phyloP scores from a whole-genome alignment of 371 early-diverging fungal species.

The Rhizopus delemar region DNA sequence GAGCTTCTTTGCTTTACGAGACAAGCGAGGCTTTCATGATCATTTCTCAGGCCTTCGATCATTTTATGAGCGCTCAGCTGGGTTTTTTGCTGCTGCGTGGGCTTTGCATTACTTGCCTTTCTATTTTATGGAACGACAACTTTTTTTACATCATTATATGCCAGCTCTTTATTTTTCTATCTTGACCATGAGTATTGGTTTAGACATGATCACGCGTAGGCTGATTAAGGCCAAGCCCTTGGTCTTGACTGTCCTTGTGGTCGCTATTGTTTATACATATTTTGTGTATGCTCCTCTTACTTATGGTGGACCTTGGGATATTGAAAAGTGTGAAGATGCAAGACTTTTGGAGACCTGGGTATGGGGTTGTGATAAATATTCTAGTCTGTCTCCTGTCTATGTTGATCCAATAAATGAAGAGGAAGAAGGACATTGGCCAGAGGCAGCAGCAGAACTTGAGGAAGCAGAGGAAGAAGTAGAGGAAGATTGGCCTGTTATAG shows the following conservation, averaged over 20 bases:
- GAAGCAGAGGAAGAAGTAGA: conserved; percentile 7
- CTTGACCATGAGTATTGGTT: conserved; percentile 64
- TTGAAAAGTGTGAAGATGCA: conserved; percentile 16
- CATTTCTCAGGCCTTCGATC: conserved; percentile 26
- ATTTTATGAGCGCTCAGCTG: conserved; percentile 65
- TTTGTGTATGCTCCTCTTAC: conserved; percentile 73
- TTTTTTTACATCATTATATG: conserved; percentile 97
- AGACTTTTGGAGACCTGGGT: conserved; percentile 15
- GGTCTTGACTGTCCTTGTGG: conserved; percentile 41
- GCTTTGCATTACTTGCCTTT: conserved; percentile 92
- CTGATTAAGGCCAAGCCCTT: conserved; percentile 41
- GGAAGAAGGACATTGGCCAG: not conserved
- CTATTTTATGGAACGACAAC: conserved; percentile 90
- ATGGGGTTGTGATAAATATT: conserved; percentile 7
- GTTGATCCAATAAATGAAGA: not conserved
- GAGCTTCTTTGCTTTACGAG: conserved; percentile 61
- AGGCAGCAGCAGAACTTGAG: not conserved
- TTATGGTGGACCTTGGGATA: conserved; percentile 65
- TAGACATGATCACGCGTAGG: conserved; percentile 71
- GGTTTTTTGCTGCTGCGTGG: conserved; percentile 90
- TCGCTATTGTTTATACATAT: conserved; percentile 53
- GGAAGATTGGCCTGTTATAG: not conserved
- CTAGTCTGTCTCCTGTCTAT: too few species aligned
- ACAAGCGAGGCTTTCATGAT: conserved; percentile 75
- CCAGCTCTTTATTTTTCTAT: conserved; percentile 88